Evolutionary conservation across 257 asterid species (phyloP), one percentile per base, ranked within the genome.

Genomic region (Penstemon barbatus): DNA sequence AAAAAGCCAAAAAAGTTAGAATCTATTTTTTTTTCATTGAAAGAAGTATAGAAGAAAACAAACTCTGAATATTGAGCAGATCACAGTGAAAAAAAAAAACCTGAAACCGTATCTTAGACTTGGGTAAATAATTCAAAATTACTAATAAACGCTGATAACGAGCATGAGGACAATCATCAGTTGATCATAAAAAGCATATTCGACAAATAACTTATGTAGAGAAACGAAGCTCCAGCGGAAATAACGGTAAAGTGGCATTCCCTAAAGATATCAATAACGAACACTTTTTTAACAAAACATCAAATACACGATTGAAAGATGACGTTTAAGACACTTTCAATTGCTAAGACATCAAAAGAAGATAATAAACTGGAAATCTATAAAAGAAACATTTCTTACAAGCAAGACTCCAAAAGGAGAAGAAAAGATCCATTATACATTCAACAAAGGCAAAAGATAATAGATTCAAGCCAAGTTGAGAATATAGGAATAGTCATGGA

Each of bases 1-100:
- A 52, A 50, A 68, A 54, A 63, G 71, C 3, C 7, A 39, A 57
- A 55, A 42, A 46, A 39, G 40, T 80, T 46, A 68, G 75, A 69
- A 40, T 15, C 54, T 7, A 51, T 57, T 10, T 6, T 45, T 25
- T 53, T 48, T n/a, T 11, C 4, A 41, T 4, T 13, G 42, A 4
- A 13, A 38, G 57, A 45, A 11, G 11, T 48, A 40, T 25, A 11
- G 6, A 64, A 36, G 57, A n/a, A 9, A 42, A 66, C n/a, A 63
- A 37, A 37, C 37, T 11, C 13, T 25, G 33, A 3, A 57, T 11
- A 12, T 18, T 12, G 6, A 12, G 58, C 59, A 72, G 38, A 61
- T 36, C 68, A 71, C 13, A 43, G 48, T 19, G 7, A 52, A 61
- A 15, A 10, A 33, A 70, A 45, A 8, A 13, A 44, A 63, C 33